Evolutionary conservation across 148 eudicot species (phyloP).

Genomic region (Rheum nobile): DNA sequence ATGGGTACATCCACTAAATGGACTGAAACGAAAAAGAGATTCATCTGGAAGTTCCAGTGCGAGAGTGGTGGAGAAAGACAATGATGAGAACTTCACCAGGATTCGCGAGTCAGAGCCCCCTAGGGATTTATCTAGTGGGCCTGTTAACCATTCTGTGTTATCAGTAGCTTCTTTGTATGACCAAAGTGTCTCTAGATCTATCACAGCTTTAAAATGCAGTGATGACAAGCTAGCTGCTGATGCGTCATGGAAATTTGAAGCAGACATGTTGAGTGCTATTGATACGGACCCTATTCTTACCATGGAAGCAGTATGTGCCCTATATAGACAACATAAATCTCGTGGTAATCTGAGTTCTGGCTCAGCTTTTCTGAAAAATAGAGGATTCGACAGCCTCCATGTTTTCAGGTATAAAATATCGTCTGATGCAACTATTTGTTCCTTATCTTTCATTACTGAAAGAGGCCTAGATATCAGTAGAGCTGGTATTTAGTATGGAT

Average conservation of each 20-base stretch:
- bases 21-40: slow-evolving; percentile 3
- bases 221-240: neutral
- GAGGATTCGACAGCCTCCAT: neutral
- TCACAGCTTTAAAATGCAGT: neutral
- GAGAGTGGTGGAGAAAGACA: neutral
- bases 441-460: neutral
- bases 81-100: neutral
- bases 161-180: neutral
- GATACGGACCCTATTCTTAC: slow-evolving; percentile 10
- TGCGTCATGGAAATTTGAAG: neutral
- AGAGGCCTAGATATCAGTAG: neutral
- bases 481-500: neutral
- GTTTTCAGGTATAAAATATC: slow-evolving; percentile 4
- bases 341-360: neutral
- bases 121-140: neutral
- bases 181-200: neutral
- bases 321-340: slow-evolving; percentile 3
- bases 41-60: neutral
- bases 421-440: neutral
- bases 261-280: slow-evolving; percentile 11
- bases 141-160: neutral
- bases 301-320: slow-evolving; percentile 3
- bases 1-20: neutral
- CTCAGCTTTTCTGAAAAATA: neutral
- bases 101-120: neutral